Evolutionary conservation across 2,329 filamentous ascomycete genomes (phyloP).

Genomic region (Claviceps lovelessii): DNA sequence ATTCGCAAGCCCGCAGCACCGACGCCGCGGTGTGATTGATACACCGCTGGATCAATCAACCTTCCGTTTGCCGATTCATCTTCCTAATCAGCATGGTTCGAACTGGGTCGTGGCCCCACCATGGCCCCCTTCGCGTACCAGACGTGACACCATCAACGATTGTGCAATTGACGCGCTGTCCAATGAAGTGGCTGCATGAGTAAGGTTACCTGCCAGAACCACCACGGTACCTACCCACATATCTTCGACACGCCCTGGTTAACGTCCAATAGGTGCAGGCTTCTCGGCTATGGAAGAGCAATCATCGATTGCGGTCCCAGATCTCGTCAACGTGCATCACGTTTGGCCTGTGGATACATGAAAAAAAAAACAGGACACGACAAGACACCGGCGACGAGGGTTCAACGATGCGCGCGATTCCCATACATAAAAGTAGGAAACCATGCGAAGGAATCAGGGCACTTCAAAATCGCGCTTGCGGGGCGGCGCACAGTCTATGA

Average conservation of each 20-base stretch:
- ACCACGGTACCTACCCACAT: no score
- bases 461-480: background rate
- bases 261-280: no score
- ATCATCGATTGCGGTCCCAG: slow-evolving; percentile 1
- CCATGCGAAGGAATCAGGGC: no score
- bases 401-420: background rate
- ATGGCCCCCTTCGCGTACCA: background rate
- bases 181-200: background rate
- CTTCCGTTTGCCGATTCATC: background rate
- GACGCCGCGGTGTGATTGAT: background rate
- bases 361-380: background rate
- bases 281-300: no score
- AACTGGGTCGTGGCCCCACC: slow-evolving; percentile 1
- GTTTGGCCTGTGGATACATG: no score
- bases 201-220: no score
- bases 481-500: background rate
- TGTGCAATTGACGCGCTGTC: background rate
- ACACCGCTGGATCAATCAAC: background rate
- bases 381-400: no score
- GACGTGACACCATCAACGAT: slow-evolving; percentile 1
- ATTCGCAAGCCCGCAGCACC: no score
- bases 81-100: background rate
- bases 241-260: no score
- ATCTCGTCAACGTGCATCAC: background rate
- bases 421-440: background rate